Evolutionary conservation across 2,329 filamentous ascomycete genomes (phyloP).

Genomic region (Sarocladium kiliense): DNA sequence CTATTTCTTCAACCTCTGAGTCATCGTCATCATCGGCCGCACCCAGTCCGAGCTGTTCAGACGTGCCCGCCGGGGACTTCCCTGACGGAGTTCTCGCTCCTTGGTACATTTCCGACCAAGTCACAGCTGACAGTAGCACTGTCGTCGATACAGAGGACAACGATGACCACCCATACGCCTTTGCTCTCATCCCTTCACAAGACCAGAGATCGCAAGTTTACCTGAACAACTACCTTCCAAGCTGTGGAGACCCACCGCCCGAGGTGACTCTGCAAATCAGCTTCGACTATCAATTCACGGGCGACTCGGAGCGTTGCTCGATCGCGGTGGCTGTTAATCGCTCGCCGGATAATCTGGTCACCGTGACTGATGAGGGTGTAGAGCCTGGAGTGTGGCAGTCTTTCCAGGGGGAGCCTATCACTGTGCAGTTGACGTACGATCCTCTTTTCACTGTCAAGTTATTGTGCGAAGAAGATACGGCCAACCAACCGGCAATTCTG

Average conservation of each 20-base stretch:
- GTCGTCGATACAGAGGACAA: neutral
- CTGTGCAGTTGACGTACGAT: slow-evolving; percentile 12
- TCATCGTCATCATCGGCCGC: neutral
- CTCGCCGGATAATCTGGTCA: slow-evolving; percentile 3
- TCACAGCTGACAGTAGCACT: slow-evolving; percentile 11
- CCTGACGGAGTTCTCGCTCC: neutral
- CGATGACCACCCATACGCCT: slow-evolving; percentile 8
- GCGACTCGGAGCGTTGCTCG: slow-evolving; percentile 10
- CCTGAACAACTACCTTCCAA: slow-evolving; percentile 11
- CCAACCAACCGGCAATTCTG: slow-evolving; percentile 2
- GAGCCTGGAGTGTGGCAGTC: slow-evolving; percentile 11
- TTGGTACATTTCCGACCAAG: slow-evolving; percentile 14
- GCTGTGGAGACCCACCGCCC: slow-evolving; percentile 12
- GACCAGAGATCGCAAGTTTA: slow-evolving; percentile 11
- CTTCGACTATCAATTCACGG: slow-evolving; percentile 12
- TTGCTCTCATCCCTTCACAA: slow-evolving; percentile 13
- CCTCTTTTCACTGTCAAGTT: slow-evolving; percentile 12
- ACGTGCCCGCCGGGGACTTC: slow-evolving; percentile 11
- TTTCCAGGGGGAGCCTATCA: slow-evolving; percentile 7
- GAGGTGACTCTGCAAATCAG: slow-evolving; percentile 9
- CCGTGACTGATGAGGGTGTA: slow-evolving; percentile 8
- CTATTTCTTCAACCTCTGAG: too few species aligned
- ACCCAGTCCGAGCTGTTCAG: slow-evolving; percentile 6
- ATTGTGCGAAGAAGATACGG: slow-evolving; percentile 7
- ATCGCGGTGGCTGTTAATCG: slow-evolving; percentile 11